These are phyloP conservation scores for Retiboletus flavoniger DNA, from an alignment of 1,284 basidiomycete genomes.

Conservation along the genomic window DNA sequence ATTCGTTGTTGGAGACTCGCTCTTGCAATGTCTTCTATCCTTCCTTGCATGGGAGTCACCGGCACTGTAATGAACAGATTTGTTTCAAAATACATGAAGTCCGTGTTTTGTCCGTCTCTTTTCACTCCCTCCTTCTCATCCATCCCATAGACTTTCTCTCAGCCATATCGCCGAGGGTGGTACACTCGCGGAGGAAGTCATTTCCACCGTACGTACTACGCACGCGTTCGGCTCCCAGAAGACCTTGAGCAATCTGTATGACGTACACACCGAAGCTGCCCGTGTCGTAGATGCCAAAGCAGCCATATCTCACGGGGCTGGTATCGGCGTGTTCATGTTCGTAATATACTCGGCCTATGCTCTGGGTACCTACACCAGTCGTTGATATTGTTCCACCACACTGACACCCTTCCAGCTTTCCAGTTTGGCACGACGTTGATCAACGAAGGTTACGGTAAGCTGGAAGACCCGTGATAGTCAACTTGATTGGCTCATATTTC, in stretches of 20 bases:
- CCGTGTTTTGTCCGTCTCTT: slow-evolving; percentile 32
- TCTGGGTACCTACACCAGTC: slow-evolving; percentile 44
- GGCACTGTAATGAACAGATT: slow-evolving; percentile 81
- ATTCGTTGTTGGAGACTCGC: slow-evolving; percentile 81
- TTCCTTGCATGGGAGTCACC: slow-evolving; percentile 82
- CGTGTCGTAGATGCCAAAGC: slow-evolving; percentile 62
- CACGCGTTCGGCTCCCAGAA: slow-evolving; percentile 90
- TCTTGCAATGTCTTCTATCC: slow-evolving; percentile 83
- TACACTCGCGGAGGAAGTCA: slow-evolving; percentile 90
- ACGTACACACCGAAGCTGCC: slow-evolving; percentile 59
- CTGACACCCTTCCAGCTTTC: slow-evolving; percentile 52
- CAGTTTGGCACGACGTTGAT: slow-evolving; percentile 82
- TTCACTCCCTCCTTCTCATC: slow-evolving; percentile 7
- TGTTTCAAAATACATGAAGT: slow-evolving; percentile 70
- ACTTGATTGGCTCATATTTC: slow-evolving; percentile 22
- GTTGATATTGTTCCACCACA: neutral
- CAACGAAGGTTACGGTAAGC: slow-evolving; percentile 52
- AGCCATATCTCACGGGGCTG: slow-evolving; percentile 64
- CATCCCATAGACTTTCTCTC: slow-evolving; percentile 51
- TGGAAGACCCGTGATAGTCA: neutral
- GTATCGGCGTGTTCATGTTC: slow-evolving; percentile 78
- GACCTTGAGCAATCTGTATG: slow-evolving; percentile 68
- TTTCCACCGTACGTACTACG: slow-evolving; percentile 84
- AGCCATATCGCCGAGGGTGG: slow-evolving; percentile 82
- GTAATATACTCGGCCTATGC: slow-evolving; percentile 75